A percentile compares a stretch with the other conserved stretches of the same genome.
Conservation (phyloP, 2,329 filamentous ascomycete species). For the Penicillium expansum region DNA sequence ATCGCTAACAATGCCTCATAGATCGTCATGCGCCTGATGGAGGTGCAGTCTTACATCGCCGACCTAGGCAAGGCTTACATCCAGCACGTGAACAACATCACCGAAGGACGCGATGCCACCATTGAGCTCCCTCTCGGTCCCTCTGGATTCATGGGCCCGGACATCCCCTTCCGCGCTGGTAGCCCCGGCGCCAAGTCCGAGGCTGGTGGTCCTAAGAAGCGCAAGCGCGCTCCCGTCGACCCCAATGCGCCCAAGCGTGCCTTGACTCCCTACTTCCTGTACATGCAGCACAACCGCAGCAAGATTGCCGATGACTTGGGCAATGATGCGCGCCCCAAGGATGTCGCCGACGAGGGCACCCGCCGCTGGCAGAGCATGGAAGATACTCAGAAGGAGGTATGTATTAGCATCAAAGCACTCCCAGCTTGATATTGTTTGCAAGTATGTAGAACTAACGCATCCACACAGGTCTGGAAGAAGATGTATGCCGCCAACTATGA, state of each 20-base stretch:
- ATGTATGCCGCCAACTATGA: slow-evolving; percentile 59
- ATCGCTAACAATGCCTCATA: slow-evolving; percentile 41
- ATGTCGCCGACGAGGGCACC: slow-evolving; percentile 83
- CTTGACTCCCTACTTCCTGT: slow-evolving; percentile 91
- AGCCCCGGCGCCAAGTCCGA: slow-evolving; percentile 44
- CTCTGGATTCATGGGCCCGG: slow-evolving; percentile 37
- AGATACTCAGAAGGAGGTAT: slow-evolving; percentile 67
- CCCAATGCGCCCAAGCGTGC: slow-evolving; percentile 94
- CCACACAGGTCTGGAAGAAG: slow-evolving; percentile 52
- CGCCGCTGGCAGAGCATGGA: slow-evolving; percentile 79
- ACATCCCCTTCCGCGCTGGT: slow-evolving; percentile 42
- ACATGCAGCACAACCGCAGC: slow-evolving; percentile 81
- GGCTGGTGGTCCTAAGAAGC: slow-evolving; percentile 74
- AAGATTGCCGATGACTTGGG: slow-evolving; percentile 79
- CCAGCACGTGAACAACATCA: slow-evolving; percentile 79
- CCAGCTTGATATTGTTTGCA: too few species aligned
- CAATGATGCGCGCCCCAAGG: slow-evolving; percentile 72
- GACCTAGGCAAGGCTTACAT: slow-evolving; percentile 80
- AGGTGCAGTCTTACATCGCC: slow-evolving; percentile 74
- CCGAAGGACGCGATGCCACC: slow-evolving; percentile 59
- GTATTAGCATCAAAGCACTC: slow-evolving; percentile 16
- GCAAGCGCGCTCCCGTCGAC: slow-evolving; percentile 82
- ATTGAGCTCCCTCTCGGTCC: slow-evolving; percentile 51
- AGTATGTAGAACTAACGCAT: slow-evolving; percentile 11
- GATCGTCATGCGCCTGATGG: slow-evolving; percentile 75